Base-by-base conservation (phyloP, 768 basidiomycete species). In the Mycena crocata region DNA sequence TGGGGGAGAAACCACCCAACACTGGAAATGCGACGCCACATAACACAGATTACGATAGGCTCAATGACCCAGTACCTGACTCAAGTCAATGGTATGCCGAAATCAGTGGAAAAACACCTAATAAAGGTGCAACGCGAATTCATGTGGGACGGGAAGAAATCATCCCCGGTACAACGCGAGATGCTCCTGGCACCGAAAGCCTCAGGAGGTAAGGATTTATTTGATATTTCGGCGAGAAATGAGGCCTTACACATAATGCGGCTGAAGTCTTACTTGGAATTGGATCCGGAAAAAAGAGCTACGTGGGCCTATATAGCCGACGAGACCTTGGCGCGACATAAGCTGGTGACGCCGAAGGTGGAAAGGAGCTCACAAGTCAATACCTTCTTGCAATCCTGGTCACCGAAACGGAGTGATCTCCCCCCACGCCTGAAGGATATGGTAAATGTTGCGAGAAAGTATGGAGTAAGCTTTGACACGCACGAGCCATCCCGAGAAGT, bases 1-100 rank as follows among this genome's bases (percentile, higher is more conserved):
- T 82, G 79, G 80, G 68, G 60, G 3, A 64, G 48, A 45, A 71
- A 67, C 3, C 66, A 77, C 54, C 81, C 80, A 0, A 78, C 78
- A 0, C 51, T 77, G 23, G 72, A 79, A 40, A 80, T 79, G 0
- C 35, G 71, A 49, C 26, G 65, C 0, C 67, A 73, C 1, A 71
- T 79, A 26, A 45, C 71, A 0, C 71, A 75, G 24, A 77, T 79
- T 67, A 69, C 65, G 13, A 60, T 79, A 0, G 80, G 78, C 0
- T 77, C 79, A 0, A 72, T 72, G 40, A 81, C 81, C 0, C 81
- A 83, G 57, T 83, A 79, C 72, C 68, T 77, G 0, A 73, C 79
- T 0, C 45, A 68, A 42, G 80, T 79, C 0, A 80, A 83, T 64
- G 79, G 78, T 0, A 83, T 83, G 81, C 81, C 81, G 0, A 51